Base-by-base conservation (phyloP, 768 basidiomycete species). In the Neoboletus brunneissimus region DNA sequence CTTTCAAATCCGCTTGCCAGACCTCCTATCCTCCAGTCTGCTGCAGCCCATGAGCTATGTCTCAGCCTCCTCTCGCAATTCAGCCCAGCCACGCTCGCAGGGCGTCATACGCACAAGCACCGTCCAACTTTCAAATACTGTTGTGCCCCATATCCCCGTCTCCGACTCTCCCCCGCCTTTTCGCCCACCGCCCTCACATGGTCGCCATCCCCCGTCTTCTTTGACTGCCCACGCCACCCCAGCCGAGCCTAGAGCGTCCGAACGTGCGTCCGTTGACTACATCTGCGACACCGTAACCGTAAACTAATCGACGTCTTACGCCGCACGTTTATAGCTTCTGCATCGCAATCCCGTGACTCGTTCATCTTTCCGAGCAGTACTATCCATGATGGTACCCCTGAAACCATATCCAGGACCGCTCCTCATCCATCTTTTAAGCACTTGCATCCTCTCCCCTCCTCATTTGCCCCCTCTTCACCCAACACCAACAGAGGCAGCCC, bases 101-200 rank as follows among this genome's bases (percentile, higher is more conserved):
- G 79, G 80, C 59, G 76, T 79, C 29, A 91, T 91, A 57, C 83
- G 89, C 18, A 75, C 81, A 34, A 78, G 74, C 59, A 90, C 89
- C 0, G 78, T 91, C 66, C 77, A 85, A 50, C 76, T 91, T 4
- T 87, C 88, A 18, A 76, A 73, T 51, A 78, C 79, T 5, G 43
- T 73, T 53, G 69, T 79, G 16, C 66, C 73, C 7, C 66, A 55
- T 31, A 22, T 54, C 16, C 11, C 55, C 5, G 10, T 48, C 13
- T 0, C 51, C 22, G 23, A 22, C 22, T 46, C 59, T 23, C n/a
- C 54, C 2, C 18, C 54, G 41, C 56, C 53, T 12, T 48, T 58
- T 41, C 32, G 44, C 29, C 40, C 10, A 41, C 29, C 53, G 0
- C 10, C 63, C 32, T 41, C 38, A 13, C 47, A 48, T 6, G 58